These are phyloP conservation scores for Cetraspora pellucida DNA, from an alignment of 192 early-diverging fungal genomes.

Conservation along the genomic window DNA sequence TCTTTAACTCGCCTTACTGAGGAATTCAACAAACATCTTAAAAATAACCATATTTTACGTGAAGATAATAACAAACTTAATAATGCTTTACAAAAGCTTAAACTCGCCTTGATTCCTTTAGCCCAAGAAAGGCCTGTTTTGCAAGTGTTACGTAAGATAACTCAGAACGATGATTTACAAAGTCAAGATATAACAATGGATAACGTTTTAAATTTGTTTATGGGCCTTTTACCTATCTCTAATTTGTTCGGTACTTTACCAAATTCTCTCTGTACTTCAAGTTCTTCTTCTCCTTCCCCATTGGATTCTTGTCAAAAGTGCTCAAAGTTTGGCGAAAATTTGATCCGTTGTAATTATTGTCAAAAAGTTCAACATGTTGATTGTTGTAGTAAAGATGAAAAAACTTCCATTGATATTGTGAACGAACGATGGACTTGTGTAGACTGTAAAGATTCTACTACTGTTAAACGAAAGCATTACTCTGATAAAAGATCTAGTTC, in stretches of 20 bases:
- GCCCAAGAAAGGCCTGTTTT: constrained; percentile 21
- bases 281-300: background rate
- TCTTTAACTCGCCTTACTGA: background rate
- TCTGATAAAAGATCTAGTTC: background rate
- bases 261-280: background rate
- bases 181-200: constrained; percentile 16
- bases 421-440: constrained; percentile 3
- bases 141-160: constrained; percentile 13
- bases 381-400: constrained; percentile 12
- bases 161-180: constrained; percentile 14
- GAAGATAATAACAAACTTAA: constrained; percentile 25
- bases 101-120: constrained; percentile 16
- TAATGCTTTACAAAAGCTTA: background rate
- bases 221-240: background rate
- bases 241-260: background rate
- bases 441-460: background rate
- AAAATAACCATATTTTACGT: background rate
- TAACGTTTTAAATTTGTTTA: constrained; percentile 18
- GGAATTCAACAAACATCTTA: background rate
- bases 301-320: constrained; percentile 14
- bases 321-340: background rate
- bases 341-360: background rate
- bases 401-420: background rate
- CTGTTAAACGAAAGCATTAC: background rate
- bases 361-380: constrained; percentile 4